These are phyloP conservation scores for Penicillium flavigenum DNA, from an alignment of 495 filamentous ascomycete species.

Conservation along the genomic window DNA sequence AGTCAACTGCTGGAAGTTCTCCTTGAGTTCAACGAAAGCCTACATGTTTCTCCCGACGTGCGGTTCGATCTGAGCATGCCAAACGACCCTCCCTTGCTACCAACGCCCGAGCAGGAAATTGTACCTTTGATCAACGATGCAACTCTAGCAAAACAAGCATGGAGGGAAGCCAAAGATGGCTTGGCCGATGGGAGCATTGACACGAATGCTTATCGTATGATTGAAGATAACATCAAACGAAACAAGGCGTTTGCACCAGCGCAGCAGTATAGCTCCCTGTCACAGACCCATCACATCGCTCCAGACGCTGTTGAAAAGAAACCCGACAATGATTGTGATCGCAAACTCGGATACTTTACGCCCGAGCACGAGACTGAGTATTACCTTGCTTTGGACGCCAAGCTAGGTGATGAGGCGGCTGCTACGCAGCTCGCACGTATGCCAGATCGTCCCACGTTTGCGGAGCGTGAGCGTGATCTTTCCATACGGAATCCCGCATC, in stretches of 20 bases:
- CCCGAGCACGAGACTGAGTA: constrained; percentile 80
- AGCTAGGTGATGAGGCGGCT: constrained; percentile 54
- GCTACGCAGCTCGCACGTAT: constrained; percentile 34
- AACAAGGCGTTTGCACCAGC: constrained; percentile 42
- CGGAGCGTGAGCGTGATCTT: constrained; percentile 58
- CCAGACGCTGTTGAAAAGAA: constrained; percentile 19
- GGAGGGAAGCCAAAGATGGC: constrained; percentile 48
- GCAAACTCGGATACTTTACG: constrained; percentile 60
- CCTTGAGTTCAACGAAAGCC: constrained; percentile 78
- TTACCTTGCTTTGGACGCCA: constrained; percentile 66
- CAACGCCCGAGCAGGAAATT: constrained; percentile 41
- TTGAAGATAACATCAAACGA: constrained; percentile 43
- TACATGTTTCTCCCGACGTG: constrained; percentile 69
- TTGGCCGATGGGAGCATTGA: constrained; percentile 44
- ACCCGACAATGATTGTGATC: constrained; percentile 19
- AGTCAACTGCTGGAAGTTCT: constrained; percentile 81
- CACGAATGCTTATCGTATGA: constrained; percentile 34
- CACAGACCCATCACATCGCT: constrained; percentile 33
- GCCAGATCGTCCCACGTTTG: constrained; percentile 40
- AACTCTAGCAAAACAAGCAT: constrained; percentile 36
- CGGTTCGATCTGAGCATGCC: constrained; percentile 62
- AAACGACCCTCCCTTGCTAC: constrained; percentile 38
- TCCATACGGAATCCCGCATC: constrained; percentile 75
- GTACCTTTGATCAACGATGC: constrained; percentile 39
- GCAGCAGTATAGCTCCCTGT: constrained; percentile 35